phyloP scores from a whole-genome alignment of 108 stramenopile genomes.

The Cyclotella choctawhatcheeana region DNA sequence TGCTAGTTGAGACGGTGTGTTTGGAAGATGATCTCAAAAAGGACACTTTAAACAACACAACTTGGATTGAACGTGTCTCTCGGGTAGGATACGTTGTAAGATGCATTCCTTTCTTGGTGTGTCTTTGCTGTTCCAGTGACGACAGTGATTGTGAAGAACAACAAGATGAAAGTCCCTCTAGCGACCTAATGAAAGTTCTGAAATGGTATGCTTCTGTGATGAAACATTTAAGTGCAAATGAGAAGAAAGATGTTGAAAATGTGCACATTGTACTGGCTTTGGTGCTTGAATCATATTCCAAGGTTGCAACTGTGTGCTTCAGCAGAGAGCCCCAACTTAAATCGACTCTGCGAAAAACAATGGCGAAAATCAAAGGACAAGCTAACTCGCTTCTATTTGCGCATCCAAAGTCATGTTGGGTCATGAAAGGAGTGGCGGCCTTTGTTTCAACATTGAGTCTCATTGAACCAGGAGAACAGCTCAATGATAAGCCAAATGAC shows the following conservation, averaged over 20 bases:
- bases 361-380: conserved; percentile 22
- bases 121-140: conserved; percentile 33
- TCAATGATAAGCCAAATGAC: conserved; percentile 48
- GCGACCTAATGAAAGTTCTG: conserved; percentile 20
- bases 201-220: conserved; percentile 41
- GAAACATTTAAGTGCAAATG: conserved; percentile 19
- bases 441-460: conserved; percentile 35
- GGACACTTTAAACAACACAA: neutral
- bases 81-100: conserved; percentile 49
- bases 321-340: conserved; percentile 26
- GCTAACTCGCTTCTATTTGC: conserved; percentile 50
- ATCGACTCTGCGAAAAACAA: conserved; percentile 24
- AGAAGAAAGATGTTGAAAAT: neutral
- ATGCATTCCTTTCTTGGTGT: conserved; percentile 61
- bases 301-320: conserved; percentile 35
- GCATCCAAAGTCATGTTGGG: conserved; percentile 60
- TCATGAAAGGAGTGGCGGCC: conserved; percentile 57
- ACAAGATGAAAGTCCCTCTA: conserved; percentile 1
- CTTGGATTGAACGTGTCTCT: conserved; percentile 17
- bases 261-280: conserved; percentile 36
- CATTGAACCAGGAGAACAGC: conserved; percentile 26
- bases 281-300: conserved; percentile 62
- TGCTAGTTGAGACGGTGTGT: conserved; percentile 40
- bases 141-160: conserved; percentile 15
- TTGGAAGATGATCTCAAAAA: conserved; percentile 22